Conservation (phyloP, 345 rosid genomes). For the Dovyalis caffra region DNA sequence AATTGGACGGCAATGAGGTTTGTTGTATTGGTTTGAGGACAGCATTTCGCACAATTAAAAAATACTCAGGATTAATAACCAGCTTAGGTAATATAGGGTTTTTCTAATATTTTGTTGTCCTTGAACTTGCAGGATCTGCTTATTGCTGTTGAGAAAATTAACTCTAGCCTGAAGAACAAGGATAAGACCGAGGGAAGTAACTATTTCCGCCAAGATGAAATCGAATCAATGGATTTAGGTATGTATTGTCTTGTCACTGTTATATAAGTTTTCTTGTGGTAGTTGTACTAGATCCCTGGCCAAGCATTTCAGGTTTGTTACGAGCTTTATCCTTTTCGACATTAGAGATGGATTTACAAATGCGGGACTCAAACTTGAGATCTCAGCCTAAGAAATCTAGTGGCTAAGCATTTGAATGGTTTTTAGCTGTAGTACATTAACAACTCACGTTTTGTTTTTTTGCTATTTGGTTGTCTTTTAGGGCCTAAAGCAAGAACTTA, state of each 20-base stretch:
- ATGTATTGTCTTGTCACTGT: neutral
- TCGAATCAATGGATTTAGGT: slow-evolving; percentile 66
- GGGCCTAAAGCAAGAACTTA: slow-evolving; percentile 72
- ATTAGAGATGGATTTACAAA: too few relatives aligned
- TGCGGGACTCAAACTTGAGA: too few relatives aligned
- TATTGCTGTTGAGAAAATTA: slow-evolving; percentile 67
- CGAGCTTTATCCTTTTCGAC: neutral
- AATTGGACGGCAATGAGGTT: too few relatives aligned
- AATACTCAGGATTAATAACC: neutral
- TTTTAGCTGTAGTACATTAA: neutral
- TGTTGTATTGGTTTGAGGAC: neutral
- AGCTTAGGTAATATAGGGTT: neutral
- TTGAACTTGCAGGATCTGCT: slow-evolving; percentile 58
- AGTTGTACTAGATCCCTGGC: too few relatives aligned
- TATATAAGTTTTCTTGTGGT: neutral
- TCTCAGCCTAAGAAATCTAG: too few relatives aligned
- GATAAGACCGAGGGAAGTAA: slow-evolving; percentile 33
- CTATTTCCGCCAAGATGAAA: slow-evolving; percentile 64
- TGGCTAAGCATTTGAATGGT: neutral
- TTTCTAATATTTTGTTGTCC: neutral
- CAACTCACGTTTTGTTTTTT: neutral
- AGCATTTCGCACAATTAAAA: neutral
- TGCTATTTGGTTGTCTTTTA: slow-evolving; percentile 15
- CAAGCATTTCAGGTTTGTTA: neutral
- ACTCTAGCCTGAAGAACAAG: slow-evolving; percentile 49